These are phyloP conservation scores for Paxillus rubicundulus DNA, from an alignment of 768 basidiomycete species.

Conservation along the genomic window DNA sequence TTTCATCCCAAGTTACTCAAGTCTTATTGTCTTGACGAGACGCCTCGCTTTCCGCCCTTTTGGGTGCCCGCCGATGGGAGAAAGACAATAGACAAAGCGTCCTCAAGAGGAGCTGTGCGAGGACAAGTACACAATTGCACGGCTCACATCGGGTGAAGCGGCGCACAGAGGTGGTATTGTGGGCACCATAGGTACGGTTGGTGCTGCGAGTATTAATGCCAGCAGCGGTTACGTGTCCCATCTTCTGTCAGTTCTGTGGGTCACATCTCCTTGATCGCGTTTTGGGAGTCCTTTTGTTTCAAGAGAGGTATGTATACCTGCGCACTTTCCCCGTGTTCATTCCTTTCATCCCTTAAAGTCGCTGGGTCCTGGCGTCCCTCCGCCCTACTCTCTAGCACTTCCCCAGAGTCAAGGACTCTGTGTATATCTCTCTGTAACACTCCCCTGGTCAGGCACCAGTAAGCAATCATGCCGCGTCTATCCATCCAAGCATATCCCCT, in stretches of 20 bases:
- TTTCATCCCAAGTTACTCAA: constrained; percentile 6
- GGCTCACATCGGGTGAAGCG: background rate
- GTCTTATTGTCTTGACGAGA: constrained; percentile 7
- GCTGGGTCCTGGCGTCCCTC: constrained; percentile 15
- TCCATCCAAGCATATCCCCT: constrained; percentile 4
- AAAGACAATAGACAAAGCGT: constrained; percentile 7
- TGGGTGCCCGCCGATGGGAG: background rate
- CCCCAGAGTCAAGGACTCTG: background rate
- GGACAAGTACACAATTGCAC: background rate
- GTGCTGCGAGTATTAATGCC: background rate
- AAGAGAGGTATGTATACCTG: constrained; percentile 8
- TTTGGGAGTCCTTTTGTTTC: constrained; percentile 24
- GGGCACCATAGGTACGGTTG: background rate
- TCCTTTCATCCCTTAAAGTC: constrained; percentile 14
- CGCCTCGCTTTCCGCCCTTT: too few relatives aligned
- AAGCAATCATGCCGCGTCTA: background rate
- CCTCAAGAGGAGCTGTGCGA: background rate
- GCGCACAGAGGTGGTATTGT: too few relatives aligned
- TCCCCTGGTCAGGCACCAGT: constrained; percentile 29
- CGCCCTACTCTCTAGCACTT: background rate
- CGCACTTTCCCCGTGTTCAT: background rate
- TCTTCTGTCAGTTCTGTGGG: background rate
- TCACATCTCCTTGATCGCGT: background rate
- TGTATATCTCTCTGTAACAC: background rate
- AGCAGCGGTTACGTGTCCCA: background rate